Percentiles rank a stretch among this genome's conserved stretches.
phyloP scores from a whole-genome alignment of 169 alveolate species.

The Plasmodium vivax region DNA sequence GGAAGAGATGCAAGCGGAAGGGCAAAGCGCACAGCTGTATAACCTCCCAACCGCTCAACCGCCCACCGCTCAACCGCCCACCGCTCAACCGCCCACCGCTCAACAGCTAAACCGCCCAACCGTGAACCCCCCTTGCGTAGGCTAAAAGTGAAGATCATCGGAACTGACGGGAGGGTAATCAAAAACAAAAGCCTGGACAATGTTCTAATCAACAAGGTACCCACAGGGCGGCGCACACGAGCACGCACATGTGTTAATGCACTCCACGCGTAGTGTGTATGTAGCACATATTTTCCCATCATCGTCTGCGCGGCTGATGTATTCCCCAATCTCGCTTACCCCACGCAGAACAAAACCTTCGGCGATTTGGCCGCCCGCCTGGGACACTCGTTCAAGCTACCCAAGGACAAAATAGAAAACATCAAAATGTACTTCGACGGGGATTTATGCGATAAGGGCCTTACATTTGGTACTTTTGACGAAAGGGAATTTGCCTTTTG shows the following conservation, averaged over 20 bases:
- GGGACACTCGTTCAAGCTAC: slow-evolving; percentile 54
- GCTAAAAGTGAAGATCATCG: slow-evolving; percentile 63
- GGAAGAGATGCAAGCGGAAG: not conserved
- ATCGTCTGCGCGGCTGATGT: not conserved
- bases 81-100: not conserved
- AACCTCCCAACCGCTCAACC: not conserved
- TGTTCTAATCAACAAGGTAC: slow-evolving; percentile 69
- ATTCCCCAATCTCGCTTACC: not conserved
- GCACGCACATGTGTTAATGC: not conserved
- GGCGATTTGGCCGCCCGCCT: slow-evolving; percentile 49
- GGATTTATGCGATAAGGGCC: slow-evolving; percentile 46
- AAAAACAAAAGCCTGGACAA: slow-evolving; percentile 59
- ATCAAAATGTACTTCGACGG: slow-evolving; percentile 70
- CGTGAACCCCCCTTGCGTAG: not conserved
- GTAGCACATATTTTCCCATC: not conserved
- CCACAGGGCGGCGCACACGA: not conserved
- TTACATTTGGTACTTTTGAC: slow-evolving; percentile 40
- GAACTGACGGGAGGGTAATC: slow-evolving; percentile 50
- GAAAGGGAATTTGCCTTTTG: not conserved
- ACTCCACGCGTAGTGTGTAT: not conserved
- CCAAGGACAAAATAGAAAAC: slow-evolving; percentile 53
- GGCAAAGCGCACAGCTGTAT: not conserved
- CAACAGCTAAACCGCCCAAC: not conserved
- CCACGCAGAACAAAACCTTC: slow-evolving; percentile 48
- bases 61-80: not conserved